These are phyloP conservation scores for Spiraea crenata DNA, from an alignment of 331 rosid genomes.

Conservation along the genomic window DNA sequence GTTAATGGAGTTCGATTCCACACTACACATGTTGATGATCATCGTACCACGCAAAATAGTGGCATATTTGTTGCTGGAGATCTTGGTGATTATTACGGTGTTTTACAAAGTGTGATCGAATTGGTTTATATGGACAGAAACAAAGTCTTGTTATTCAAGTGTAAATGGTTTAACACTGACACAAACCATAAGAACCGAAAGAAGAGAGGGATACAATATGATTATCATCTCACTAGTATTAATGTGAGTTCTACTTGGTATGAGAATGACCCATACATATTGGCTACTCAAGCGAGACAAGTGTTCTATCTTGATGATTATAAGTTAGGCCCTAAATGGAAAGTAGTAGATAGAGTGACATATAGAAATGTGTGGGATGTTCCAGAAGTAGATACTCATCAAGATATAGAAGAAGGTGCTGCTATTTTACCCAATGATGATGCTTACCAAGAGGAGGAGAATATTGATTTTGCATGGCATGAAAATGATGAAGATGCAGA, in stretches of 20 bases:
- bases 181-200: background rate
- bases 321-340: too few relatives aligned
- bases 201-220: background rate
- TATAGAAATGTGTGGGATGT: too few relatives aligned
- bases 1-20: conserved; percentile 2
- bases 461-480: too few relatives aligned
- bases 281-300: background rate
- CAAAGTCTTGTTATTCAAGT: background rate
- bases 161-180: conserved; percentile 10
- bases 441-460: too few relatives aligned
- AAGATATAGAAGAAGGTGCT: too few relatives aligned
- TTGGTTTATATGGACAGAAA: background rate
- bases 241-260: background rate
- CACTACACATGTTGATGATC: background rate
- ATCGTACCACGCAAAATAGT: conserved; percentile 16
- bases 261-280: background rate
- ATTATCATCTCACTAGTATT: conserved; percentile 1
- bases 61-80: background rate
- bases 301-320: background rate
- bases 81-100: background rate
- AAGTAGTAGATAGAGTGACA: too few relatives aligned
- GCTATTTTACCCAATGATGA: too few relatives aligned
- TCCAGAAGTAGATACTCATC: too few relatives aligned
- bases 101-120: background rate
- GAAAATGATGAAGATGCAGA: too few relatives aligned